These are phyloP conservation scores for Colletotrichum sp. DNA, from an alignment of 2,329 filamentous ascomycete species.

Conservation along the genomic window DNA sequence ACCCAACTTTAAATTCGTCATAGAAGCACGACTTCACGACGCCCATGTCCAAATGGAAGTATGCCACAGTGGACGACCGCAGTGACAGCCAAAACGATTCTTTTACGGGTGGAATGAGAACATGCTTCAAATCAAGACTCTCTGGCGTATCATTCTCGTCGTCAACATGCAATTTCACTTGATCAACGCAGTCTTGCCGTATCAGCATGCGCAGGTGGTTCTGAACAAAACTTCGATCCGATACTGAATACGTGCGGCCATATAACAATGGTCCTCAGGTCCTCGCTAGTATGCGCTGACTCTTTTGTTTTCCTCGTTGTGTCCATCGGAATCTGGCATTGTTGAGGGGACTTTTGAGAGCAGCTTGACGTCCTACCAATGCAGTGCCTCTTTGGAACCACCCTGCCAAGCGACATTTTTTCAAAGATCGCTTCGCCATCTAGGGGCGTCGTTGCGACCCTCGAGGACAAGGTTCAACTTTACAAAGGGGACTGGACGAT, in stretches of 20 bases:
- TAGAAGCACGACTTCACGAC: neutral
- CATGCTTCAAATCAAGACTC: neutral
- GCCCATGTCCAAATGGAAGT: neutral
- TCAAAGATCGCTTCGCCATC: neutral
- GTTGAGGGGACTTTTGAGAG: neutral
- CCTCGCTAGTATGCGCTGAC: neutral
- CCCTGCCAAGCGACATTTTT: neutral
- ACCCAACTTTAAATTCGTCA: neutral
- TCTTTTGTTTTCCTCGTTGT: neutral
- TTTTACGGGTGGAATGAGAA: neutral
- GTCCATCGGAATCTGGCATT: neutral
- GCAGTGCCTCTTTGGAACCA: neutral
- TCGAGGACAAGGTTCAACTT: neutral
- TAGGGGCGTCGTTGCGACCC: neutral
- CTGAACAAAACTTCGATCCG: neutral
- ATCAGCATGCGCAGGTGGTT: neutral
- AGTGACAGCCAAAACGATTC: neutral
- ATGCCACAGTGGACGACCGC: neutral
- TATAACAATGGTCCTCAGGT: neutral
- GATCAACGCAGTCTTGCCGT: neutral
- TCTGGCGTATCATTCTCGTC: neutral
- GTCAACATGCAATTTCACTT: neutral
- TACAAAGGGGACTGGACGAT: neutral
- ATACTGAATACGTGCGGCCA: neutral
- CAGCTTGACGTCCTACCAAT: neutral